A percentile compares a stretch with the other conserved stretches of the same genome.
Evolutionary conservation across 768 basidiomycete genomes (phyloP).

Genomic region (Rhodocollybia butyracea): DNA sequence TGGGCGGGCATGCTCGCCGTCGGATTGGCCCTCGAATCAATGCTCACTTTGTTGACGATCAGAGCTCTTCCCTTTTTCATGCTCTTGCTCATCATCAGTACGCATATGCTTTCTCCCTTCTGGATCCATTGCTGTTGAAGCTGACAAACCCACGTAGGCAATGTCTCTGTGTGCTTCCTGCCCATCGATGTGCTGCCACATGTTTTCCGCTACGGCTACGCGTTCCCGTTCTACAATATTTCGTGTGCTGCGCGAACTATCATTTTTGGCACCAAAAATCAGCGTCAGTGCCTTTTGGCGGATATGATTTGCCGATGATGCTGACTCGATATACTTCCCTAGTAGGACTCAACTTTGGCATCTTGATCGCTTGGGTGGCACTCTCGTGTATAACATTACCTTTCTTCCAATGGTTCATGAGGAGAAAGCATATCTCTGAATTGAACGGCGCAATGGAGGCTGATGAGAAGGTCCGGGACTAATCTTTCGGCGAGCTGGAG

Average conservation of each 20-base stretch:
- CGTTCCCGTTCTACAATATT: constrained; percentile 70
- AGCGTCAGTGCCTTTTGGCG: constrained; percentile 33
- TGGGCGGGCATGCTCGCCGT: constrained; percentile 55
- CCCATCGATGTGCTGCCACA: constrained; percentile 58
- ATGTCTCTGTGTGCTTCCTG: constrained; percentile 53
- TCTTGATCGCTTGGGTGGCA: constrained; percentile 36
- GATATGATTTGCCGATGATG: not conserved
- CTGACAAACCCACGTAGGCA: constrained; percentile 31
- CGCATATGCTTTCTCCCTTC: constrained; percentile 12
- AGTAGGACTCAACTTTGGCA: constrained; percentile 64
- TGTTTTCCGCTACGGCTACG: constrained; percentile 66
- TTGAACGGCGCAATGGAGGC: constrained; percentile 2
- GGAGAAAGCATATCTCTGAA: constrained; percentile 5
- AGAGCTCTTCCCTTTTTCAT: constrained; percentile 59
- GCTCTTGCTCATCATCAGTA: constrained; percentile 61
- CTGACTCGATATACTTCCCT: not conserved
- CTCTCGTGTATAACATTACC: constrained; percentile 3
- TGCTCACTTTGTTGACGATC: constrained; percentile 52
- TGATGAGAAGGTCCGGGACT: constrained; percentile 4
- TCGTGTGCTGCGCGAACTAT: constrained; percentile 57
- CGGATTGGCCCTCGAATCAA: constrained; percentile 58
- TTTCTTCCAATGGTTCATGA: constrained; percentile 9
- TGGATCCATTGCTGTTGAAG: not conserved
- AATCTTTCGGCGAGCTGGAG: too few relatives aligned
- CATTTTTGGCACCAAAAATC: constrained; percentile 63